Conservation (phyloP, 1,139 yeast species). For the Hansenula sp. region DNA sequence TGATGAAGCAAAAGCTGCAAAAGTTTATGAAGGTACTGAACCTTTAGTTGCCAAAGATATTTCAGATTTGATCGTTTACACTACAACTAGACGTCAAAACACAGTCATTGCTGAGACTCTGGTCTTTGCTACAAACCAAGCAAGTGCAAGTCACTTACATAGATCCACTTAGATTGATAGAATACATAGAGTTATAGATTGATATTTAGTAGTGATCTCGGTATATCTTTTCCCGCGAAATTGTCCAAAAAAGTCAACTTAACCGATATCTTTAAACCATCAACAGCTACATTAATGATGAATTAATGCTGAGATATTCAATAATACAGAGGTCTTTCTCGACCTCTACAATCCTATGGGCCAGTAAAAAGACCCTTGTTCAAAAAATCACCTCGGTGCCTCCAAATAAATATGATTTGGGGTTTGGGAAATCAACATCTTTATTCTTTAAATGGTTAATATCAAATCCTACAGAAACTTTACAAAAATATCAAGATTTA, state of each 20-base stretch:
- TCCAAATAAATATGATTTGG: conserved; percentile 4
- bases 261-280: not conserved
- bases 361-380: conserved; percentile 4
- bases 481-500: conserved; percentile 14
- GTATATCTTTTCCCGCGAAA: too few species aligned
- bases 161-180: conserved; percentile 8
- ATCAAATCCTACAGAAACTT: conserved; percentile 4
- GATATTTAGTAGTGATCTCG: too few species aligned
- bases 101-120: conserved; percentile 70
- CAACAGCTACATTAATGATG: not conserved
- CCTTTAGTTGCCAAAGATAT: conserved; percentile 69
- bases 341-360: not conserved
- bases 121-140: conserved; percentile 68
- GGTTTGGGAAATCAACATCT: conserved; percentile 3
- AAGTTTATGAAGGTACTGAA: conserved; percentile 63
- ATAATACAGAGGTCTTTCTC: not conserved
- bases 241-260: too few species aligned
- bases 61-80: conserved; percentile 66
- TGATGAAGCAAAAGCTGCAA: conserved; percentile 57
- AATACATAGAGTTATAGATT: not conserved
- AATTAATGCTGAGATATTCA: not conserved
- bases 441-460: conserved; percentile 8
- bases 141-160: conserved; percentile 26
- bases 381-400: conserved; percentile 7
- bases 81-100: conserved; percentile 57